Conservation (phyloP, 768 basidiomycete genomes). For the Sutorius australiensis region DNA sequence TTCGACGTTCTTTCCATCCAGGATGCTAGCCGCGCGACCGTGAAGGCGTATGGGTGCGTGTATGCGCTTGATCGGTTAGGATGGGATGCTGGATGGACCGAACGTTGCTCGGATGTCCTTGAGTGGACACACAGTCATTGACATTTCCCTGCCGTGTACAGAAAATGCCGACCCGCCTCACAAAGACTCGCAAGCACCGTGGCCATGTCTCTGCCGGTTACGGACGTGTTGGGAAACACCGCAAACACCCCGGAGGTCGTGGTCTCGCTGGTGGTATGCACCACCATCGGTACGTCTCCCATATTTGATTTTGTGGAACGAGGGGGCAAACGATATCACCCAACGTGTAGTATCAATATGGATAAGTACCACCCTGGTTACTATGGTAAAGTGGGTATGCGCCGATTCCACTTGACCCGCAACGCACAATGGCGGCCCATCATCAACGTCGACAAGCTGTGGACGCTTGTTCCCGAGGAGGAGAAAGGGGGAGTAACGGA, state of each 20-base stretch:
- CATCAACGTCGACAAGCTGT: constrained; percentile 98
- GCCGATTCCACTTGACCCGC: constrained; percentile 92
- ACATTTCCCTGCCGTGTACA: constrained; percentile 21
- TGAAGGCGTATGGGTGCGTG: constrained; percentile 15
- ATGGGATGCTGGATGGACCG: constrained; percentile 54
- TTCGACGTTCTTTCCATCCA: constrained; percentile 19
- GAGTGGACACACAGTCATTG: constrained; percentile 16
- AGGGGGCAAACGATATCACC: not conserved
- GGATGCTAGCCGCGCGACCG: constrained; percentile 4
- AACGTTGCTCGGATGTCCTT: constrained; percentile 33
- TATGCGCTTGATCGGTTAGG: constrained; percentile 13
- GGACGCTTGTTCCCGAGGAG: constrained; percentile 82
- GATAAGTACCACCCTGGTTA: constrained; percentile 99
- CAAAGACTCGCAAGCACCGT: constrained; percentile 98
- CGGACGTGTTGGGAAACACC: constrained; percentile 99
- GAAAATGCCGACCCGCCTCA: constrained; percentile 92
- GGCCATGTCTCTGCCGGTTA: constrained; percentile 99
- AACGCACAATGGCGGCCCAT: constrained; percentile 90
- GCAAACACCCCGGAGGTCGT: constrained; percentile 99
- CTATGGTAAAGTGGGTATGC: constrained; percentile 99
- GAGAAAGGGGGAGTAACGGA: constrained; percentile 77
- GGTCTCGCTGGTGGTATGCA: constrained; percentile 99
- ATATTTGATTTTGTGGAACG: not conserved
- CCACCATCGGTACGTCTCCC: constrained; percentile 83
- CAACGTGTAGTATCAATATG: constrained; percentile 74